phyloP scores from a whole-genome alignment of 1,284 basidiomycete species.

The Pseudozyma thailandica region DNA sequence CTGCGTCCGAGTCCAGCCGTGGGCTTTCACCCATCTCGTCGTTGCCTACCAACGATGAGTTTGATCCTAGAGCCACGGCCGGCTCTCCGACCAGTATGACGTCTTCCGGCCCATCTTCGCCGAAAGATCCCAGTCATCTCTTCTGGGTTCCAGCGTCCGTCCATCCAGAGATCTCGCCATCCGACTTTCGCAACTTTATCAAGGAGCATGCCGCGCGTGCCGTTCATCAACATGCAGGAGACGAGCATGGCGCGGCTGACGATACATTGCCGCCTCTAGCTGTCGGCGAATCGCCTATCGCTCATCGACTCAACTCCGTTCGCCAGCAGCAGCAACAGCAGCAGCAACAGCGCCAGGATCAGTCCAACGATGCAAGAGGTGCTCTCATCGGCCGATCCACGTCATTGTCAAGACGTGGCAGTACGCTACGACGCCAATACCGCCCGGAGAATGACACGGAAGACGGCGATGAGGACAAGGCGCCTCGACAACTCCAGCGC shows the following conservation, averaged over 20 bases:
- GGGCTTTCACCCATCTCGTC: slow-evolving; percentile 16
- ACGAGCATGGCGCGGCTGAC: slow-evolving; percentile 8
- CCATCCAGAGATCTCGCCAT: slow-evolving; percentile 96
- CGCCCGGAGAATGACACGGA: slow-evolving; percentile 74
- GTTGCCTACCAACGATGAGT: slow-evolving; percentile 21
- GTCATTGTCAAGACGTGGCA: slow-evolving; percentile 58
- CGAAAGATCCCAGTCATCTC: slow-evolving; percentile 72
- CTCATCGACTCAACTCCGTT: slow-evolving; percentile 44
- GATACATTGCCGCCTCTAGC: slow-evolving; percentile 25
- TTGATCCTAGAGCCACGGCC: slow-evolving; percentile 16
- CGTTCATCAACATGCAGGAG: slow-evolving; percentile 47
- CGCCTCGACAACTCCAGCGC: slow-evolving; percentile 34
- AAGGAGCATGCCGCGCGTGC: slow-evolving; percentile 81
- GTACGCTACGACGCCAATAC: slow-evolving; percentile 70
- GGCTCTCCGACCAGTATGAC: slow-evolving; percentile 26
- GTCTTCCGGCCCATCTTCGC: slow-evolving; percentile 30
- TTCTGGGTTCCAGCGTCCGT: slow-evolving; percentile 98
- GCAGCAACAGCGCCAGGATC: slow-evolving; percentile 27
- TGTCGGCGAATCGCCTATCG: slow-evolving; percentile 41
- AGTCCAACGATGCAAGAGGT: slow-evolving; percentile 19
- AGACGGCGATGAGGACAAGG: slow-evolving; percentile 72
- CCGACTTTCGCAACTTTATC: slow-evolving; percentile 92
- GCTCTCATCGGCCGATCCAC: slow-evolving; percentile 52
- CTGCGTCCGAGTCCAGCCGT: slow-evolving; percentile 14
- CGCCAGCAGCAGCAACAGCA: slow-evolving; percentile 48